Conservation (phyloP, 495 filamentous ascomycete species). For the Talaromyces wortmannii region DNA sequence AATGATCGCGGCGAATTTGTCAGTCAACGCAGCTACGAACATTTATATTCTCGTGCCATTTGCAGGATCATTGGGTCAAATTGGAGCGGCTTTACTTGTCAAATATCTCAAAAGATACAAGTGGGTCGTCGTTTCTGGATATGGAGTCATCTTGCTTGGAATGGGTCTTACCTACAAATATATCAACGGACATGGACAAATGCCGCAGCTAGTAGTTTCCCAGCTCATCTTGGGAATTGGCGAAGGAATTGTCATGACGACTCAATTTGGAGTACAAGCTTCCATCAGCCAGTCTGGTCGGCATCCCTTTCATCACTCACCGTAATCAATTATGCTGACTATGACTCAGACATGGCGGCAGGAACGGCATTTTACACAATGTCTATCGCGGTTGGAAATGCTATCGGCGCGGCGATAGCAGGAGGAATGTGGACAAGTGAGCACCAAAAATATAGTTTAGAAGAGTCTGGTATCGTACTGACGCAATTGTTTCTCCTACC, state of each 20-base stretch:
- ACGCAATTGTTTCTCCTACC: neutral
- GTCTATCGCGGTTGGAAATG: slow-evolving; percentile 1
- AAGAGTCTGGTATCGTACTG: neutral
- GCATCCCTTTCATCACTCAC: neutral
- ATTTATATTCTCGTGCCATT: slow-evolving; percentile 1
- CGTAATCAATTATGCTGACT: neutral
- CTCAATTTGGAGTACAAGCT: slow-evolving; percentile 1
- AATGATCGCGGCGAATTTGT: neutral
- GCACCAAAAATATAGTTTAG: neutral
- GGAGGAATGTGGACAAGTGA: slow-evolving; percentile 1
- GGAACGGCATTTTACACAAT: neutral
- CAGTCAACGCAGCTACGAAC: slow-evolving; percentile 2
- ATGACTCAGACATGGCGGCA: neutral
- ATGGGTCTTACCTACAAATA: slow-evolving; percentile 2
- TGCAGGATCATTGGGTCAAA: slow-evolving; percentile 1
- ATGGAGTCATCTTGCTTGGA: slow-evolving; percentile 1
- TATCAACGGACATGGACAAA: slow-evolving; percentile 1
- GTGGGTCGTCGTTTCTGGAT: slow-evolving; percentile 2
- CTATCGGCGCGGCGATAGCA: neutral
- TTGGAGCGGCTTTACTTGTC: neutral
- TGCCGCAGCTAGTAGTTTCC: slow-evolving; percentile 1
- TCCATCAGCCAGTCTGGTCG: neutral
- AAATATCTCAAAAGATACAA: slow-evolving; percentile 2
- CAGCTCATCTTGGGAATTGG: slow-evolving; percentile 1
- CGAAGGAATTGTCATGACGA: slow-evolving; percentile 1